These are phyloP conservation scores for Dothistroma pini DNA, from an alignment of 2,329 filamentous ascomycete species.

Conservation along the genomic window DNA sequence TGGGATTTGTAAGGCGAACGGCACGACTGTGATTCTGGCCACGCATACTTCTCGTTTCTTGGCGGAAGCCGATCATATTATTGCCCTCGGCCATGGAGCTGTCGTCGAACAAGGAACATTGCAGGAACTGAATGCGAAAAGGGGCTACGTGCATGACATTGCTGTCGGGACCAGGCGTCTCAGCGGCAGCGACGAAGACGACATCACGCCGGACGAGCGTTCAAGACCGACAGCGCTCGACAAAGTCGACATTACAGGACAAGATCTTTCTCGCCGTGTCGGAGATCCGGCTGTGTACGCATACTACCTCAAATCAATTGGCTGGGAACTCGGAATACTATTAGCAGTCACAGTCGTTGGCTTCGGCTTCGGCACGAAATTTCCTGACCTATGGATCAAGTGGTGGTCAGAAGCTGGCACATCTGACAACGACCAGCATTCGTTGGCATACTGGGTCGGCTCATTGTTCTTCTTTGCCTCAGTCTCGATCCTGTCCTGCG, in stretches of 20 bases:
- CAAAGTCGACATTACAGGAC: constrained; percentile 12
- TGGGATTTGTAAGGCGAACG: constrained; percentile 42
- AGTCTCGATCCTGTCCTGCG: constrained; percentile 12
- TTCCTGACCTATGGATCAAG: constrained; percentile 46
- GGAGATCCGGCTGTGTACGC: constrained; percentile 43
- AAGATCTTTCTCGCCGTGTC: constrained; percentile 21
- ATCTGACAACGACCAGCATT: neutral
- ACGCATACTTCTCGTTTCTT: constrained; percentile 40
- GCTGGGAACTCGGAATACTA: constrained; percentile 29
- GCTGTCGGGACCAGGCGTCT: neutral
- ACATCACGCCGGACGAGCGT: neutral
- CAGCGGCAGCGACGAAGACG: neutral
- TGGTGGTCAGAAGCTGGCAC: constrained; percentile 43
- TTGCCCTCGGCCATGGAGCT: constrained; percentile 34
- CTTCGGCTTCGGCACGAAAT: constrained; percentile 40
- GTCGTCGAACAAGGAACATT: constrained; percentile 38
- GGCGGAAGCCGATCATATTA: constrained; percentile 42
- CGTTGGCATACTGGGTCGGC: constrained; percentile 17
- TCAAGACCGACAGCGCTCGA: constrained; percentile 5
- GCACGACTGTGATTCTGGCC: constrained; percentile 44
- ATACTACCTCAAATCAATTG: constrained; percentile 28
- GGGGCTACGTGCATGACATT: constrained; percentile 16
- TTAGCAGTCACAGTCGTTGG: constrained; percentile 27
- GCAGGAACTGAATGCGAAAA: constrained; percentile 18
- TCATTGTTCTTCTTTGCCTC: constrained; percentile 16